Base-by-base conservation (phyloP, 768 basidiomycete genomes). In the Suillus plorans region DNA sequence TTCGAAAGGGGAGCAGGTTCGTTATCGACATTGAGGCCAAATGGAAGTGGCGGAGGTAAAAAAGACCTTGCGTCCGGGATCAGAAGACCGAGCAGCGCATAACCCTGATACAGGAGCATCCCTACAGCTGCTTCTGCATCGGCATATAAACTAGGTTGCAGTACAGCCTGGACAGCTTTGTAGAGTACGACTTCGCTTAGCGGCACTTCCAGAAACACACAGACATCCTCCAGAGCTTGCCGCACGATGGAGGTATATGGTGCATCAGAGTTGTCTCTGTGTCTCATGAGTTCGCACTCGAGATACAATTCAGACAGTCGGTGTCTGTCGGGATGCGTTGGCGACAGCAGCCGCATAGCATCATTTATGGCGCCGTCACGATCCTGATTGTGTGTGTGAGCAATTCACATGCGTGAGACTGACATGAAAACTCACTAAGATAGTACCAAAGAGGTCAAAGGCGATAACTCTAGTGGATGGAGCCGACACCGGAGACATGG, bases 31-130 rank as follows among this genome's bases (percentile, higher is more conserved):
- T 5, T 62, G 12, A 62, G 20, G n/a, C 50, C 50, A 14, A n/a
- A 37, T 25, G 62, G 52, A 36, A 63, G 62, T 31, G 20, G 62
- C 3, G 50, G 62, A 39, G 36, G 50, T 9, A 31, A 57, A 37
- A 63, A 63, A 10, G 49, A 53, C 16, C 34, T 28, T n/a, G 45
- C 61, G 12, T 62, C 45, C 5, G 61, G 61, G 16, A 62, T 50
- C 16, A 49, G 28, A 50, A 62, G 61, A 34, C 31, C 25, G 36
- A 52, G n/a, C 20, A 62, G 8, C 47, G 6, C 12, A 50, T 55
- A 52, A 16, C 61, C 61, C 22, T 37, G 47, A n/a, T 28, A 14
- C 5, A 25, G 9, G 34, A 53, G 36, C 14, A 14, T 14, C 25
- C 28, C 3, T 18, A 62, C 45, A 52, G 61, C 34, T 28, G 22